Base-by-base conservation (phyloP, 2,329 filamentous ascomycete species). In the Sporothrix humicola region DNA sequence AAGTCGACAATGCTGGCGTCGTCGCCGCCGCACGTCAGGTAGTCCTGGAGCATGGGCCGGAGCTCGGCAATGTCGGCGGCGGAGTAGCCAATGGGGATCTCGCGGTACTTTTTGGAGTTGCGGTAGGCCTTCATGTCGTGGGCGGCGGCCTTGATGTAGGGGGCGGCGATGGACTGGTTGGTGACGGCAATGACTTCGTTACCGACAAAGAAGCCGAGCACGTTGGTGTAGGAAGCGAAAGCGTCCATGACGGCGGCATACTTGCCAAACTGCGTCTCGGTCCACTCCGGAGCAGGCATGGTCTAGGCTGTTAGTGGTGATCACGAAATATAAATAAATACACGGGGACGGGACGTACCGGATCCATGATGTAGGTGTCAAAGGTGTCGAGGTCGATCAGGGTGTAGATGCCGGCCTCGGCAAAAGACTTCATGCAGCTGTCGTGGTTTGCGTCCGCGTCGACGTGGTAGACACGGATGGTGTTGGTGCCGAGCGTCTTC, bases 391-490 rank as follows among this genome's bases (percentile, higher is more conserved):
- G 86, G 81, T 97, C 94, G 69, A 97, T 87, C 80, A 95, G 91
- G 72, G 94, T 82, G 80, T 97, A 97, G 80, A 97, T 95, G 73
- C 93, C 93, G 58, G 90, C 92, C 78, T 94, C 89, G 13, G 89
- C 90, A 80, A 97, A 93, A 1, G 90, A 91, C 72, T 86, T 86
- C 93, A 97, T 97, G 84, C 94, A 97, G 23, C 87, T 91, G 73
- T 88, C 86, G 81, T 97, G 95, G 80, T 95, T 85, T 46, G 84
- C 89, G 2, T 82, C 81, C 1, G 92, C 84, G 78, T 97, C 91
- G 75, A 97, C 93, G 79, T 97, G 93, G 82, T 97, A 97, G 74
- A 96, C 92, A 73, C 94, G 93, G 79, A 97, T 94, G 44, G 92
- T 87, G 81, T 97, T 97, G 80, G 92, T 89, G 75, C 93, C 93